Conservation (phyloP, 1,139 yeast genomes). For the Suzukiozyma palmioleophila region DNA sequence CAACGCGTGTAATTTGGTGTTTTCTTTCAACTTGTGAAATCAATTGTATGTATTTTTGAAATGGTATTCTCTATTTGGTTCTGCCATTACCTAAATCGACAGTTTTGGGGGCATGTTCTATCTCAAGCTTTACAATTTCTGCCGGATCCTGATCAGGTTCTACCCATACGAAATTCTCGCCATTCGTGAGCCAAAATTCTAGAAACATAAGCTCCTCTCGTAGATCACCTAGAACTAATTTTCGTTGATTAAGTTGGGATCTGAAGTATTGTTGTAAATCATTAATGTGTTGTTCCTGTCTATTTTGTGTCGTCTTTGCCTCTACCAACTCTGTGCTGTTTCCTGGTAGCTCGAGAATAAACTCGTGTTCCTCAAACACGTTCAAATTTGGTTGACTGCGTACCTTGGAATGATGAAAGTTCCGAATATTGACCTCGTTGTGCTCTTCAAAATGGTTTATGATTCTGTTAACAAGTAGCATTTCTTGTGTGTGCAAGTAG, state of each 20-base stretch:
- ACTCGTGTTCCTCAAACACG: constrained; percentile 20
- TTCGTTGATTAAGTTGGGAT: constrained; percentile 22
- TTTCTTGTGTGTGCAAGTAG: constrained; percentile 24
- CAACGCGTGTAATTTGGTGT: too few species aligned
- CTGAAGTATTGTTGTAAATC: constrained; percentile 19
- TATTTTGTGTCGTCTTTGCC: not conserved
- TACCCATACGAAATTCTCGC: constrained; percentile 39
- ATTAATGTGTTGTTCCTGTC: constrained; percentile 1
- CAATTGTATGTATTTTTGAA: too few species aligned
- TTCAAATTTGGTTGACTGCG: constrained; percentile 17
- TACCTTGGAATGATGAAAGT: constrained; percentile 34
- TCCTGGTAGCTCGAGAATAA: constrained; percentile 24
- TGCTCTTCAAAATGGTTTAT: constrained; percentile 38
- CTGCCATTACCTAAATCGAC: not conserved
- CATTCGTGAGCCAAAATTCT: constrained; percentile 34
- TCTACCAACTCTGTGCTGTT: constrained; percentile 1
- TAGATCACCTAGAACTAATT: constrained; percentile 29
- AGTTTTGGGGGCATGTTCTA: constrained; percentile 3
- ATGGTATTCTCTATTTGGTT: too few species aligned
- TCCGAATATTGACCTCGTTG: constrained; percentile 34
- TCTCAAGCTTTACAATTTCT: constrained; percentile 18
- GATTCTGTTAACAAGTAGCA: constrained; percentile 26
- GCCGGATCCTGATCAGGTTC: constrained; percentile 50
- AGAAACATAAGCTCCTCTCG: constrained; percentile 34
- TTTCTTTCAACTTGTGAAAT: too few species aligned